Evolutionary conservation across 2,329 filamentous ascomycete genomes (phyloP).

Genomic region (Talaromyces sp.): DNA sequence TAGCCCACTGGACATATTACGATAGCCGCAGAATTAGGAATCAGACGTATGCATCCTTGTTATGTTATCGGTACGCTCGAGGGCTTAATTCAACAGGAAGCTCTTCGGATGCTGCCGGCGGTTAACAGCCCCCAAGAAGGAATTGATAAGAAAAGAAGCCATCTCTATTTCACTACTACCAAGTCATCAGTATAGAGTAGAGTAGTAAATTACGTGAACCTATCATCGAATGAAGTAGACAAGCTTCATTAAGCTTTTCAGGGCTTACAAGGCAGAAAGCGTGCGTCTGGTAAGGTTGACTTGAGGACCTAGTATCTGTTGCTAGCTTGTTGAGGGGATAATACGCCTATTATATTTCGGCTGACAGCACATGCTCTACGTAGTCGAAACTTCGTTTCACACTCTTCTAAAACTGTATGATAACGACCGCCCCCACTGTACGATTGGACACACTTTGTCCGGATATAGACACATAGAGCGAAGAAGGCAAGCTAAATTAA

Average conservation of each 20-base stretch:
- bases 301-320: background rate
- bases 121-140: background rate
- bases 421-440: background rate
- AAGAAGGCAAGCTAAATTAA: background rate
- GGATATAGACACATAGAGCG: background rate
- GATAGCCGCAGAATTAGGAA: background rate
- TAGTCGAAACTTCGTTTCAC: background rate
- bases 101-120: background rate
- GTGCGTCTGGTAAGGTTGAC: background rate
- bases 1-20: background rate
- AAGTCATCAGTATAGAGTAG: background rate
- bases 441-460: background rate
- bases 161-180: background rate
- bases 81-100: background rate
- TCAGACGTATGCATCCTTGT: background rate
- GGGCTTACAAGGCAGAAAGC: background rate
- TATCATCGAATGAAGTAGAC: background rate
- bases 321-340: background rate
- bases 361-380: background rate
- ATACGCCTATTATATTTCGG: background rate
- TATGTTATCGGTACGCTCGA: too few relatives aligned
- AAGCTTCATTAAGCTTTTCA: background rate
- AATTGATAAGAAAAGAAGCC: background rate
- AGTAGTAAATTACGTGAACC: background rate
- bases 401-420: background rate